These are phyloP conservation scores for Cercophora scortea DNA, from an alignment of 495 filamentous ascomycete species.

Conservation along the genomic window DNA sequence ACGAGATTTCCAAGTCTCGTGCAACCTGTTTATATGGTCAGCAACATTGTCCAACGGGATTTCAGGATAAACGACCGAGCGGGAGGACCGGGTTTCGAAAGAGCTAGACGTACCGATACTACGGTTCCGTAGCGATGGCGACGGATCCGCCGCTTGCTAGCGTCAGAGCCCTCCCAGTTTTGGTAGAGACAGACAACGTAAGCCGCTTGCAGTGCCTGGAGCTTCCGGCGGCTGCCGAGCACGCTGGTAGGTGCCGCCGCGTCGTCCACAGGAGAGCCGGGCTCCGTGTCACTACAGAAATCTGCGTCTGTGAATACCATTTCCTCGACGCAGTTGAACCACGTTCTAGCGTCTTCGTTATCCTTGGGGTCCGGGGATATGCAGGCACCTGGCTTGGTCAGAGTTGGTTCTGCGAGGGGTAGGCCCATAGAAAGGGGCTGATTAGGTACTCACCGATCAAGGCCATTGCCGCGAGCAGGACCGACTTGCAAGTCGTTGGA, in stretches of 20 bases:
- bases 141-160: conserved; percentile 19
- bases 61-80: no score
- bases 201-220: conserved; percentile 21
- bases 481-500: conserved; percentile 10
- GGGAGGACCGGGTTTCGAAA: no score
- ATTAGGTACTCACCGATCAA: conserved; percentile 14
- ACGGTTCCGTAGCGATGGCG: conserved; percentile 23
- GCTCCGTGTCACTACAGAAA: conserved; percentile 22
- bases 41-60: no score
- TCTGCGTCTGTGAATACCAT: conserved; percentile 25
- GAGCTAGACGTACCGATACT: conserved; percentile 15
- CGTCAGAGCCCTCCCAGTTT: conserved; percentile 22
- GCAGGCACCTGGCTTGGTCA: conserved; percentile 15
- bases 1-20: conserved; percentile 19
- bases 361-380: conserved; percentile 21
- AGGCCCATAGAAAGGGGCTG: background rate
- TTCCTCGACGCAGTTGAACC: conserved; percentile 26
- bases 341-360: conserved; percentile 19
- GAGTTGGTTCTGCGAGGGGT: background rate
- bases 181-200: conserved; percentile 21
- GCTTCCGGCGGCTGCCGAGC: conserved; percentile 6
- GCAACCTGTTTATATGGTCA: conserved; percentile 7
- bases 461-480: conserved; percentile 21
- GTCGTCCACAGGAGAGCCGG: conserved; percentile 6
- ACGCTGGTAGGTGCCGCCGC: background rate